phyloP scores from a whole-genome alignment of 371 early-diverging fungal species.

The Mucor irregularis region DNA sequence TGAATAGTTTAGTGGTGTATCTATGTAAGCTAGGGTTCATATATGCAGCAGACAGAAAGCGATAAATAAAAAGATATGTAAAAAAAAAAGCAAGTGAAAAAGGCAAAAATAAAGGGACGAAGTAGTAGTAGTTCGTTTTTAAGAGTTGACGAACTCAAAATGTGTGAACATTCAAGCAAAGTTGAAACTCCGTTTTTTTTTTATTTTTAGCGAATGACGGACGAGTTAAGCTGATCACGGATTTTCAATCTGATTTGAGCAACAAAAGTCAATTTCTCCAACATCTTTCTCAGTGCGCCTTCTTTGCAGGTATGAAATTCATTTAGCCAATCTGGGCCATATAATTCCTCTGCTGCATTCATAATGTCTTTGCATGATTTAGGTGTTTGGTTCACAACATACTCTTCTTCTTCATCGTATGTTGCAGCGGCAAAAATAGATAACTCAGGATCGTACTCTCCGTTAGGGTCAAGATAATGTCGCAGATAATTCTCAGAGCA shows the following conservation, averaged over 20 bases:
- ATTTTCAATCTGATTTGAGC: slow-evolving; percentile 26
- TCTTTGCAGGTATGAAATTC: slow-evolving; percentile 23
- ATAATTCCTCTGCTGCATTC: slow-evolving; percentile 22
- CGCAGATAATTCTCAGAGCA: slow-evolving; percentile 15
- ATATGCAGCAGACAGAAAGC: background rate
- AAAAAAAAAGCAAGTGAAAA: background rate
- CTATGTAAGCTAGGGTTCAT: background rate
- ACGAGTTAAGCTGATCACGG: slow-evolving; percentile 7
- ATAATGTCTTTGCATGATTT: slow-evolving; percentile 25
- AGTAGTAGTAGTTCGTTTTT: background rate
- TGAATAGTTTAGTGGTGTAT: background rate
- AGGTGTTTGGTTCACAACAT: background rate
- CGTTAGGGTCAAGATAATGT: slow-evolving; percentile 26
- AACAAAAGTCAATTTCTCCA: slow-evolving; percentile 29
- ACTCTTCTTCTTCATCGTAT: slow-evolving; percentile 15
- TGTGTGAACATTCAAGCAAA: too few relatives aligned
- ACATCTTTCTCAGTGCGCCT: slow-evolving; percentile 13
- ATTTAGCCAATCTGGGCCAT: slow-evolving; percentile 22
- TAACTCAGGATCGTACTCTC: slow-evolving; percentile 19
- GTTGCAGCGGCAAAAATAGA: slow-evolving; percentile 28
- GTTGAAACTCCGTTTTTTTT: background rate
- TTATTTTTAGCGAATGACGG: slow-evolving; percentile 10
- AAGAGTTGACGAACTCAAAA: too few relatives aligned
- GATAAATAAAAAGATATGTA: background rate
- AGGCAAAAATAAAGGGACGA: background rate